Evolutionary conservation across 1,139 yeast species (phyloP).

Genomic region (Saccharomyces hybrid): DNA sequence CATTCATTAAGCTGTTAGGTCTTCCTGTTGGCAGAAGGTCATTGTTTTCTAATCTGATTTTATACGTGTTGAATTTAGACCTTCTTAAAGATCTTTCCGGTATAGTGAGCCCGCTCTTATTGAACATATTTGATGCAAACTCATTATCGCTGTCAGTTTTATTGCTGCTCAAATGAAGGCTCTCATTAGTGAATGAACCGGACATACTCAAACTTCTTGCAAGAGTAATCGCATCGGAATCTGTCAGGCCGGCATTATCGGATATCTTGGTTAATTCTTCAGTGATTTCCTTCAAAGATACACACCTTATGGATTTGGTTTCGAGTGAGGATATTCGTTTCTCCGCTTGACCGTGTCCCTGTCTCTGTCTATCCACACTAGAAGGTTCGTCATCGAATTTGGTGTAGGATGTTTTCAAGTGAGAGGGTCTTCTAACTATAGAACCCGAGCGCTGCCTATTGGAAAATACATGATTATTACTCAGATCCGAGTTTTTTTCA

Average conservation of each 20-base stretch:
- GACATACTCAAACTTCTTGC: constrained; percentile 52
- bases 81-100: constrained; percentile 27
- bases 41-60: constrained; percentile 10
- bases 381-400: constrained; percentile 18
- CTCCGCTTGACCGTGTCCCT: background rate
- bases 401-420: constrained; percentile 28
- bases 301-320: constrained; percentile 1
- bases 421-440: constrained; percentile 31
- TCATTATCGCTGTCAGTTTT: constrained; percentile 6
- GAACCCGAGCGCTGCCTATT: constrained; percentile 8
- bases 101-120: background rate
- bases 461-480: background rate
- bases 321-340: background rate
- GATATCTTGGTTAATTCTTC: constrained; percentile 59
- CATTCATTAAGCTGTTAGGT: background rate
- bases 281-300: constrained; percentile 57
- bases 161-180: background rate
- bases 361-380: background rate
- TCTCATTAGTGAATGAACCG: constrained; percentile 16
- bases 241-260: constrained; percentile 63
- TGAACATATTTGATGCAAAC: constrained; percentile 1
- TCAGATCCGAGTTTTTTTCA: constrained; percentile 1
- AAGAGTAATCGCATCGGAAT: constrained; percentile 65
- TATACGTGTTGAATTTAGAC: constrained; percentile 29
- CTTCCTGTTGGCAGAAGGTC: background rate